Conservation (phyloP, 176 grass and related monocot species). For the maize (Zea mays) region DNA sequence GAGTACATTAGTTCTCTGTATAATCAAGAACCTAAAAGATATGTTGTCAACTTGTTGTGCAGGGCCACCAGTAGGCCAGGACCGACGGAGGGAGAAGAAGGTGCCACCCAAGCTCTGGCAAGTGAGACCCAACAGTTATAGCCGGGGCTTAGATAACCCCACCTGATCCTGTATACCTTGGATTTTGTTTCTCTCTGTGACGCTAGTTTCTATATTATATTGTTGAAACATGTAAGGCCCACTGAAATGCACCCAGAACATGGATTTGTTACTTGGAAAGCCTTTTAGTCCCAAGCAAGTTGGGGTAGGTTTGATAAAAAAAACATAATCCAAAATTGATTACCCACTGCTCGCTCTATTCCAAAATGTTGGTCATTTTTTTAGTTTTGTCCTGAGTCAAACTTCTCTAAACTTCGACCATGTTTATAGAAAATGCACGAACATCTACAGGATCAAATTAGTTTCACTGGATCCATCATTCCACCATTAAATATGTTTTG, state of each 20-base stretch:
- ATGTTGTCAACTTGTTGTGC: not conserved
- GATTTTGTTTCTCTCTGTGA: not conserved
- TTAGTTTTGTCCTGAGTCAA: not conserved
- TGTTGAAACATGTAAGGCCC: not conserved
- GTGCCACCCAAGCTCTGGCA: too few relatives aligned
- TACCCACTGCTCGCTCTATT: not conserved
- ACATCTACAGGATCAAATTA: not conserved
- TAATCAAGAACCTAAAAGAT: not conserved
- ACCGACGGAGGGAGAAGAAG: not conserved
- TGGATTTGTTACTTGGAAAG: not conserved
- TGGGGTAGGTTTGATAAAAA: not conserved
- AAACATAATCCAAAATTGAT: conserved; percentile 3
- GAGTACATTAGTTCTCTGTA: not conserved
- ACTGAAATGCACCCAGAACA: not conserved
- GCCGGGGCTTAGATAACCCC: not conserved
- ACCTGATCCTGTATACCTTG: not conserved
- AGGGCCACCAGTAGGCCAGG: not conserved
- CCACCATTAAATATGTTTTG: not conserved
- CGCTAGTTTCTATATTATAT: not conserved
- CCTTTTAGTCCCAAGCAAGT: not conserved
- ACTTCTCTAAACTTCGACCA: not conserved
- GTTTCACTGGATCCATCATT: not conserved
- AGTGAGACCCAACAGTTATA: not conserved
- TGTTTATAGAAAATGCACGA: not conserved
- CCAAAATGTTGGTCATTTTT: not conserved